Evolutionary conservation across 768 basidiomycete species (phyloP).

Genomic region (Serendipita sp.): DNA sequence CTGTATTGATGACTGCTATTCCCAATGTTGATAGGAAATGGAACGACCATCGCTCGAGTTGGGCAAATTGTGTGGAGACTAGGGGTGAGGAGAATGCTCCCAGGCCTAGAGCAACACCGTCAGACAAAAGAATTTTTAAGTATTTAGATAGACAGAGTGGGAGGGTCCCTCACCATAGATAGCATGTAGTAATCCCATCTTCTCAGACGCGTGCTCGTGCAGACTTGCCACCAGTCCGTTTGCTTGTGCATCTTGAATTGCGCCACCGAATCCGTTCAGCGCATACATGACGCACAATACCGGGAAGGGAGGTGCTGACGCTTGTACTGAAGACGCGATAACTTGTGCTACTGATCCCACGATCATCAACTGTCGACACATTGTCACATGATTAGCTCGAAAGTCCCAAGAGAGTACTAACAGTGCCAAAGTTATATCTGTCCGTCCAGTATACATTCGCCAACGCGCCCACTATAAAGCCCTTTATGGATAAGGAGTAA

Average conservation of each 20-base stretch:
- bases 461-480: constrained; percentile 31
- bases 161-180: neutral
- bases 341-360: constrained; percentile 19
- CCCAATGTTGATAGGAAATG: constrained; percentile 30
- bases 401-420: constrained; percentile 12
- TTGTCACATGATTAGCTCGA: neutral
- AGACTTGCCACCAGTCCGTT: neutral
- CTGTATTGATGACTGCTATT: constrained; percentile 16
- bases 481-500: constrained; percentile 15
- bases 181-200: constrained; percentile 8
- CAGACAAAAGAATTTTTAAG: neutral
- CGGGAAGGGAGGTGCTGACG: constrained; percentile 5
- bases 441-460: constrained; percentile 33
- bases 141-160: neutral
- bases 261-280: constrained; percentile 1
- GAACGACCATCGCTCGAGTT: constrained; percentile 23
- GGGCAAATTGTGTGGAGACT: neutral
- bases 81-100: constrained; percentile 7
- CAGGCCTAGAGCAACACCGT: neutral
- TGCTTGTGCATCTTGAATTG: constrained; percentile 1
- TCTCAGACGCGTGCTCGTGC: neutral
- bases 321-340: constrained; percentile 12
- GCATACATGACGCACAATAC: neutral
- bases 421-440: constrained; percentile 33
- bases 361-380: constrained; percentile 21